phyloP scores from a whole-genome alignment of 1,139 yeast genomes.

The Kodamaea arcana region DNA sequence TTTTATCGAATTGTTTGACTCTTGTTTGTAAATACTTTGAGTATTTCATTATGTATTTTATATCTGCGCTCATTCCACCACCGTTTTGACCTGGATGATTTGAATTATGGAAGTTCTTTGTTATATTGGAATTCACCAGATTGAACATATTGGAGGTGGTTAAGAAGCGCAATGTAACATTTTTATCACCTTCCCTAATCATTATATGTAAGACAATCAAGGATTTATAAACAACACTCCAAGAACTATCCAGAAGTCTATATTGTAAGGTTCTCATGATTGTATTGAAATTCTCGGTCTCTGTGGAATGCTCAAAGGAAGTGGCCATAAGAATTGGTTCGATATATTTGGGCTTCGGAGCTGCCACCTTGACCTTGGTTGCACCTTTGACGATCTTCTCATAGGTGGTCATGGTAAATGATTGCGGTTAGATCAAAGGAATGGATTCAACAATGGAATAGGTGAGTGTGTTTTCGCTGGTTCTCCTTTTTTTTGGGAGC shows the following conservation, averaged over 20 bases:
- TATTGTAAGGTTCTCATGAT: constrained; percentile 61
- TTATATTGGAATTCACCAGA: constrained; percentile 28
- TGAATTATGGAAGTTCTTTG: constrained; percentile 20
- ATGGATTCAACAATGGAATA: neutral
- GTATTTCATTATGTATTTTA: constrained; percentile 63
- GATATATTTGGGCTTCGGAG: constrained; percentile 92
- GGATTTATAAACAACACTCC: constrained; percentile 88
- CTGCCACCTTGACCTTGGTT: constrained; percentile 71
- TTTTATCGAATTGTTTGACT: constrained; percentile 62
- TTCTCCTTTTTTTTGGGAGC: neutral
- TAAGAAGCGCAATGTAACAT: constrained; percentile 64
- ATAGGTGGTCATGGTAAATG: constrained; percentile 37
- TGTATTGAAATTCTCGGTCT: constrained; percentile 57
- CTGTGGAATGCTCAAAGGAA: constrained; percentile 33
- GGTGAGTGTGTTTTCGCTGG: neutral
- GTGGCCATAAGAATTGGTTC: constrained; percentile 90
- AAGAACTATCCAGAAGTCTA: constrained; percentile 72
- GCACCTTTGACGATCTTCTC: constrained; percentile 48
- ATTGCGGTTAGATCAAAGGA: neutral
- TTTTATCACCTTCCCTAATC: constrained; percentile 86
- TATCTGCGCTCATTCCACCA: constrained; percentile 36
- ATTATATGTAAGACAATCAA: constrained; percentile 82
- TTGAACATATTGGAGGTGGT: constrained; percentile 59
- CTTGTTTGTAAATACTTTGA: constrained; percentile 66
- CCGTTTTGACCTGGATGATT: neutral